Evolutionary conservation across 768 basidiomycete genomes (phyloP), one percentile per base, ranked within the genome.

Genomic region (Auricularia sp.): DNA sequence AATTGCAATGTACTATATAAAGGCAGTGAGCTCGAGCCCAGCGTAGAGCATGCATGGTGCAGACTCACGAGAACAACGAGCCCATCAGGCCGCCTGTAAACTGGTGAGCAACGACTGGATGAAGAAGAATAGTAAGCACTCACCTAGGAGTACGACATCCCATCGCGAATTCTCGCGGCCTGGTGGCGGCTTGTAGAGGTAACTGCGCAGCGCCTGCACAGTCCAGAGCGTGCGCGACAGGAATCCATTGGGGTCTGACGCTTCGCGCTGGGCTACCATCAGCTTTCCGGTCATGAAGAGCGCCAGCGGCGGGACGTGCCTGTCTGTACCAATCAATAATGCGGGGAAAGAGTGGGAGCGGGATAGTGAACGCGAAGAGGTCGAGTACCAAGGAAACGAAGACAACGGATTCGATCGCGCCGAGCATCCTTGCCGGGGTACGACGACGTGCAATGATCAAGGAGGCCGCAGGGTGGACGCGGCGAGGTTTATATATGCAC

Each of bases 311-410:
- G 66, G 62, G 51, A 74, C 83, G 70, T 68, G 88, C 90, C 72
- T 84, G 74, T 1, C 86, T 87, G 72, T 93, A 95, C 90, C 90
- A 93, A 76, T 95, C 88, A 53, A 97, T 94, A 61, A 98, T 80
- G n/a, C 95, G 85, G n/a, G 96, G 96, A 75, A 98, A 98, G 36
- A 98, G 83, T 23, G 96, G 96, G n/a, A 98, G 81, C 10, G 93
- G 94, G 58, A 96, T 90, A 29, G 93, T 97, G 75, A 95, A 96
- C 12, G 93, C 91, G 33, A 89, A 81, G 29, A 99, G 84, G 75
- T 99, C 96, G 51, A 98, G 81, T 33, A 99, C 81, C 36, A 99
- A 79, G 2, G 94, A 94, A 62, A 93, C 71, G 76, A 99, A 98
- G 56, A 98, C 92, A 65, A 94, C 80, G 21, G 80, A 82, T 72